Evolutionary conservation across 257 asterid species (phyloP).

Genomic region (Schizonepeta tenuifolia): DNA sequence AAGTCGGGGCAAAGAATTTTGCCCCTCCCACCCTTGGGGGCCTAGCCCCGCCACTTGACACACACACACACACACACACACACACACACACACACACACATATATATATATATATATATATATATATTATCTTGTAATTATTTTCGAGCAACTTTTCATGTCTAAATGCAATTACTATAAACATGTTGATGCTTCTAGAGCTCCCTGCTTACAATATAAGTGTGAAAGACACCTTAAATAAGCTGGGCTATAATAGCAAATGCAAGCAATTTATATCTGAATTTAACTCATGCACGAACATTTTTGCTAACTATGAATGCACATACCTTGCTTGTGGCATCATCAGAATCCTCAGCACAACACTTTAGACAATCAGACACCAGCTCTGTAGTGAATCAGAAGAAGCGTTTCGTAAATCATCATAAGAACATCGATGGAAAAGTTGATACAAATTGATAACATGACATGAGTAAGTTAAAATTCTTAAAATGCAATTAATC

Average conservation of each 20-base stretch:
- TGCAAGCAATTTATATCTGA: neutral
- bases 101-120: neutral
- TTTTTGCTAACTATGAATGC: neutral
- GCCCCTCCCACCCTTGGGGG: too few relatives aligned
- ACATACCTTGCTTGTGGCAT: conserved; percentile 84
- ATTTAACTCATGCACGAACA: neutral
- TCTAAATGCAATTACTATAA: neutral
- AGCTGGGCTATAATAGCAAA: neutral
- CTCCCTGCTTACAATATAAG: neutral
- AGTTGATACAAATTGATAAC: neutral
- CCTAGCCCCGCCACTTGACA: too few relatives aligned
- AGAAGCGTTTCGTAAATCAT: neutral
- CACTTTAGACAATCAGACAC: conserved; percentile 85
- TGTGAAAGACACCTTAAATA: too few relatives aligned
- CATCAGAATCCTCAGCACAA: conserved; percentile 96
- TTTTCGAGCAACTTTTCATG: neutral
- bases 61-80: too few relatives aligned
- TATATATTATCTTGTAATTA: too few relatives aligned
- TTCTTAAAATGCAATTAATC: conserved; percentile 4
- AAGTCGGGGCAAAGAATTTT: too few relatives aligned
- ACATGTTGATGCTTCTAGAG: neutral
- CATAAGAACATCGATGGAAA: neutral
- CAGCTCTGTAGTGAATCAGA: conserved; percentile 55
- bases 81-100: neutral
- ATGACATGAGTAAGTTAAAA: neutral